These are phyloP conservation scores for Fremontodendron californicum DNA, from an alignment of 345 rosid species.

Conservation along the genomic window DNA sequence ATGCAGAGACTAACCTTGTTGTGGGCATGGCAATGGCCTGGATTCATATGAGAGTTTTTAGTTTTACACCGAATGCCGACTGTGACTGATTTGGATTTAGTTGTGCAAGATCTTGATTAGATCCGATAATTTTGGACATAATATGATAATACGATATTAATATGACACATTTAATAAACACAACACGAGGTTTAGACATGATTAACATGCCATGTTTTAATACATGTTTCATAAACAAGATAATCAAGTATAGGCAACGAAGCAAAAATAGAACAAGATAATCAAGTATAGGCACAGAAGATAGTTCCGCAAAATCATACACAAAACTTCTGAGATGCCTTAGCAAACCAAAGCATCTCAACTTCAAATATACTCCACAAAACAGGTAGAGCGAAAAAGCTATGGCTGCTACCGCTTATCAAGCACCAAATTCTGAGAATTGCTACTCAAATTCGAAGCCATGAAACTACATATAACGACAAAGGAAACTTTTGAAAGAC, in stretches of 20 bases:
- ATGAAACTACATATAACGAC: neutral
- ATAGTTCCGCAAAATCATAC: neutral
- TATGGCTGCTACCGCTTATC: constrained; percentile 33
- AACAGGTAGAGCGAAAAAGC: neutral
- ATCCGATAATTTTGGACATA: no score
- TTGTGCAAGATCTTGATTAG: no score
- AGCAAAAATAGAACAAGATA: no score
- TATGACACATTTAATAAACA: no score
- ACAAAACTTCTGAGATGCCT: neutral
- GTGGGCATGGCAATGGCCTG: neutral
- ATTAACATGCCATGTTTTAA: no score
- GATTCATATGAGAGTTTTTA: neutral
- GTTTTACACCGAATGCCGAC: no score
- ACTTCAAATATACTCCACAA: neutral
- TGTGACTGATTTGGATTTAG: no score
- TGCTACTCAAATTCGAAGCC: constrained; percentile 6
- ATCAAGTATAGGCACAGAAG: neutral
- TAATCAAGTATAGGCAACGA: no score
- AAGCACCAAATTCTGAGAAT: constrained; percentile 40
- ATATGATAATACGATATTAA: no score
- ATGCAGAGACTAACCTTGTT: neutral
- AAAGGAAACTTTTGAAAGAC: neutral
- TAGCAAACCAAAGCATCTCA: neutral
- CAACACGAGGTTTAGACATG: no score
- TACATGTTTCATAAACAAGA: no score